Base-by-base conservation (phyloP, 106 monocot genomes). In the Hemerocallis citrina region DNA sequence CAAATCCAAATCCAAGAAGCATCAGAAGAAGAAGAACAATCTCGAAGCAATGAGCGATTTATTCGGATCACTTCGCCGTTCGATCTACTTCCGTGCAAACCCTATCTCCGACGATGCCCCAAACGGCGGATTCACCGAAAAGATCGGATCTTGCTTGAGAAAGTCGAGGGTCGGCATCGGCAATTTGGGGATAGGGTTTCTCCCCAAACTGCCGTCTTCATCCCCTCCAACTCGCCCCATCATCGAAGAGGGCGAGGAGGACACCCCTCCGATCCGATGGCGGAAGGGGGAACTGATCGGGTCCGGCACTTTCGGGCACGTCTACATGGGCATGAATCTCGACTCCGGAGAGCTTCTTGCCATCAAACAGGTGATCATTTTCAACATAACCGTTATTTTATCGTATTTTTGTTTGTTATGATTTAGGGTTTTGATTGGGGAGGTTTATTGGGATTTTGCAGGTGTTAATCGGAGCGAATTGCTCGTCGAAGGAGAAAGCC, bases 1-100 rank as follows among this genome's bases (percentile, higher is more conserved):
- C n/a, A n/a, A n/a, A n/a, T 47, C 47, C 21, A 17, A 47, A 7
- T 41, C 7, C n/a, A n/a, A n/a, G n/a, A n/a, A n/a, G n/a, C n/a
- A n/a, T n/a, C n/a, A n/a, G n/a, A n/a, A n/a, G n/a, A n/a, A n/a
- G 41, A 13, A 41, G 10, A 23, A 19, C n/a, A n/a, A n/a, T n/a
- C n/a, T n/a, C n/a, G n/a, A n/a, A n/a, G n/a, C n/a, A n/a, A 87
- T 98, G 87, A 81, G 84, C 29, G 96, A 91, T 23, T 66, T 98
- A 52, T 80, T 98, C 67, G 91, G 91, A 69, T 98, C 91, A 3
- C 87, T 98, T 59, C 83, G 96, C 43, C 62, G 77, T 49, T 98
- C 96, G 22, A 55, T 91, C 32, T 65, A 67, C 43, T 83, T 81
- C 68, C 80, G 87, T 1, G 73, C 78, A 15, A 74, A 44, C 55